Evolutionary conservation across 1,284 basidiomycete species (phyloP), one percentile per base, ranked within the genome.

Genomic region (Sporisorium sorghi): DNA sequence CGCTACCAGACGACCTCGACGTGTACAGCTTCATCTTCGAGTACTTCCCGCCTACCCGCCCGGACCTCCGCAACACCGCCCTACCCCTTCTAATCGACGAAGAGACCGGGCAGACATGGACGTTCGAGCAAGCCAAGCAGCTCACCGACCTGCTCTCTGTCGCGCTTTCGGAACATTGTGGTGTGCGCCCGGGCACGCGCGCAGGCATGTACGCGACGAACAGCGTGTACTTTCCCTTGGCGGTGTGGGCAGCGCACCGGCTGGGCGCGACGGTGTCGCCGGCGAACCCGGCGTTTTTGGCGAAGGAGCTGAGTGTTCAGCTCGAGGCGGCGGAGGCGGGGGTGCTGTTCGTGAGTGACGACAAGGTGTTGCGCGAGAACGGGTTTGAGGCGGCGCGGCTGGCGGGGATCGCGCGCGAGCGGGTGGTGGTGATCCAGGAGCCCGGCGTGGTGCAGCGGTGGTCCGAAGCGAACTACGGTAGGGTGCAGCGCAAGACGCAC

Each of bases 201-300:
- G 73, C 76, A 9, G 59, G 59, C 44, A 44, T 78, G 52, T 81
- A 77, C 30, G 75, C 74, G 4, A 60, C 78, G 55, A 81, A 81
- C 58, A 65, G 55, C 48, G 58, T 81, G 53, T 92, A 92, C 81
- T 93, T 92, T 70, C 88, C 89, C 0, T 86, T 90, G 10, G 87
- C 86, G 2, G 86, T 93, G 12, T 93, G 92, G 92, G 93, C 91
- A 1, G 85, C 87, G 1, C 91, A 93, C 73, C 88, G 88, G 43
- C 84, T 92, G 14, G 92, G 92, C 12, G 92, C 87, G 3, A 88
- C 91, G 54, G 86, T 91, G 83, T 90, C 90, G 87, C 89, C 87
- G 19, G 89, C 89, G 1, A 93, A 93, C 78, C 91, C 92, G 0
- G 86, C 89, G 8, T 93, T 91, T 80, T 88, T 88, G 5, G 84